A percentile compares a stretch with the other conserved stretches of the same genome.
These are phyloP conservation scores for Irpex rosettiformis DNA, from an alignment of 1,284 basidiomycete species.

Conservation along the genomic window DNA sequence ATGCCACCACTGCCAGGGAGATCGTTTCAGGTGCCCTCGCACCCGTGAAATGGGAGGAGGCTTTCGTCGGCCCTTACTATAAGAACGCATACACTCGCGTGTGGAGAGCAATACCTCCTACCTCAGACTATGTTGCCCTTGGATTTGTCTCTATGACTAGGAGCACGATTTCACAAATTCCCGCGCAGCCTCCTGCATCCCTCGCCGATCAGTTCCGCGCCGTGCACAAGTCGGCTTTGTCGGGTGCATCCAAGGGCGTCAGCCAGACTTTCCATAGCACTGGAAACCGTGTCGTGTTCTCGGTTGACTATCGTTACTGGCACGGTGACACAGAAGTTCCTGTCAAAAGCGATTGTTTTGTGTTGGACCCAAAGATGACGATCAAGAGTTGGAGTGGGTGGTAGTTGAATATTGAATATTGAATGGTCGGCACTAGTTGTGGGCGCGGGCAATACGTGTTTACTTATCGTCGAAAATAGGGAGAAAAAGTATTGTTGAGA, in stretches of 20 bases:
- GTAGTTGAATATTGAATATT: too few relatives aligned
- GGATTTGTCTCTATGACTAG: not conserved
- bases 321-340: not conserved
- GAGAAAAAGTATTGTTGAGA: too few relatives aligned
- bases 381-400: not conserved
- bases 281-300: not conserved
- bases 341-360: conserved; percentile 1
- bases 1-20: not conserved
- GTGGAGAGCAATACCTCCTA: conserved; percentile 1
- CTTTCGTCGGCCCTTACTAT: not conserved
- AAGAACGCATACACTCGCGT: not conserved
- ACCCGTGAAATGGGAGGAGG: not conserved
- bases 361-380: not conserved
- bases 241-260: not conserved
- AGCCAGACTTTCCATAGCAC: not conserved
- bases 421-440: too few relatives aligned
- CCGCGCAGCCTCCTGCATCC: not conserved
- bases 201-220: conserved; percentile 1
- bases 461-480: too few relatives aligned
- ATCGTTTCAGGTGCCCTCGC: not conserved
- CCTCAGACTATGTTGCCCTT: not conserved
- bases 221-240: not conserved
- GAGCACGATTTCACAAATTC: not conserved
- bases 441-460: too few relatives aligned
- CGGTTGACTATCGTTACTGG: not conserved